Evolutionary conservation across 352 stramenopile genomes (phyloP), one percentile per base, ranked within the genome.

Genomic region (Phytophthora sp.): DNA sequence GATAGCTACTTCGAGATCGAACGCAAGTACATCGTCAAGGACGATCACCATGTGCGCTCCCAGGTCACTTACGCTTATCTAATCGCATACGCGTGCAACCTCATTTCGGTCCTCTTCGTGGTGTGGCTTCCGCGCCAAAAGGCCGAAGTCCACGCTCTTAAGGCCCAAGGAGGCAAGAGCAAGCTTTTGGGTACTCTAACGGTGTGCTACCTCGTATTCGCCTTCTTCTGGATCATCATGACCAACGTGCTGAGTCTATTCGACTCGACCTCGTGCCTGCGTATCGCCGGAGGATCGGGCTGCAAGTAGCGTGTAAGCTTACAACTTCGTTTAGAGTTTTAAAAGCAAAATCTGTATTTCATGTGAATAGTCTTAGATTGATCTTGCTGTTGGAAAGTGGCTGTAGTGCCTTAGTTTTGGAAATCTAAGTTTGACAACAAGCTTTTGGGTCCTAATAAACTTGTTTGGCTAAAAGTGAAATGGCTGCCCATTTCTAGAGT

Each of bases 231-330:
- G 77, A 82, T 76, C 32, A 48, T 89, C 53, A 87, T 82, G 71
- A 88, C 76, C 12, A 89, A 89, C 53, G 52, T 87, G 35, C 27
- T 91, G 18, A 77, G 70, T 44, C 57, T 89, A 2, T 88, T 55
- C 34, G 58, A 77, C 21, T 79, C 69, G n/a, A 92, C 82, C 1
- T 69, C 60, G 10, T 88, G 78, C 32, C 43, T 85, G 17, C 69
- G 74, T 10, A 87, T 87, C 34, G 74, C 75, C 3, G 77, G 77
- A 34, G 77, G 77, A 20, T 73, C 49, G 0, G 72, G 76, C 7
- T 87, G 77, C 66, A n/a, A n/a, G n/a, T n/a, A n/a, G n/a, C n/a
- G n/a, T n/a, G n/a, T n/a, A n/a, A n/a, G n/a, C n/a, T n/a, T n/a
- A n/a, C n/a, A n/a, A n/a, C n/a, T n/a, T n/a, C n/a, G n/a, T n/a